These are phyloP conservation scores for Pulveroboletus sp. DNA, from an alignment of 768 basidiomycete species.

Conservation along the genomic window DNA sequence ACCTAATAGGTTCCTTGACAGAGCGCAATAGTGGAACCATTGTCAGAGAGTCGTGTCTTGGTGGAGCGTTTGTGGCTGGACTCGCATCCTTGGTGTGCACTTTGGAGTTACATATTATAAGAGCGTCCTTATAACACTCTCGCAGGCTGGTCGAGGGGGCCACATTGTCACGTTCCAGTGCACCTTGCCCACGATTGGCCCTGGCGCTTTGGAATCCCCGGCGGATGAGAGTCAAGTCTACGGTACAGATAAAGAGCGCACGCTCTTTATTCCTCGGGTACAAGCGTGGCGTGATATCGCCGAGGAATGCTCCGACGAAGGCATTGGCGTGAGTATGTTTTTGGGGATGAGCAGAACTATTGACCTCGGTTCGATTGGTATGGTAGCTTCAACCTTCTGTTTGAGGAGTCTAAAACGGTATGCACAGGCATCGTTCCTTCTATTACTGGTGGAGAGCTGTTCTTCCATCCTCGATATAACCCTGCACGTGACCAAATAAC, in stretches of 20 bases:
- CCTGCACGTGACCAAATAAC: conserved; percentile 57
- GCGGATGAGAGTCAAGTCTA: conserved; percentile 62
- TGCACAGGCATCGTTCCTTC: conserved; percentile 56
- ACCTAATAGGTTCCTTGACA: conserved; percentile 62
- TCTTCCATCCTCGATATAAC: conserved; percentile 89
- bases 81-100: conserved; percentile 65
- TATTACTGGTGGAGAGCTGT: conserved; percentile 83
- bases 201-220: conserved; percentile 58
- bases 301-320: conserved; percentile 84
- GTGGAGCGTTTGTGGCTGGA: conserved; percentile 68
- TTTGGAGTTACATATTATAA: conserved; percentile 10
- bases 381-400: conserved; percentile 16
- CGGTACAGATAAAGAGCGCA: conserved; percentile 83
- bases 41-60: conserved; percentile 60
- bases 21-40: conserved; percentile 49
- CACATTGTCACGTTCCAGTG: conserved; percentile 71
- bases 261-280: conserved; percentile 74
- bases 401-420: conserved; percentile 2
- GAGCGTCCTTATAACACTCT: conserved; percentile 7
- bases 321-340: conserved; percentile 88
- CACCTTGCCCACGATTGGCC: conserved; percentile 64
- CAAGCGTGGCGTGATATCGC: conserved; percentile 76
- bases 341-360: conserved; percentile 74
- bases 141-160: conserved; percentile 65
- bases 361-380: conserved; percentile 85